Evolutionary conservation across 768 basidiomycete species (phyloP), one percentile per base, ranked within the genome.

Genomic region (Brasilioporus rufonigricans): DNA sequence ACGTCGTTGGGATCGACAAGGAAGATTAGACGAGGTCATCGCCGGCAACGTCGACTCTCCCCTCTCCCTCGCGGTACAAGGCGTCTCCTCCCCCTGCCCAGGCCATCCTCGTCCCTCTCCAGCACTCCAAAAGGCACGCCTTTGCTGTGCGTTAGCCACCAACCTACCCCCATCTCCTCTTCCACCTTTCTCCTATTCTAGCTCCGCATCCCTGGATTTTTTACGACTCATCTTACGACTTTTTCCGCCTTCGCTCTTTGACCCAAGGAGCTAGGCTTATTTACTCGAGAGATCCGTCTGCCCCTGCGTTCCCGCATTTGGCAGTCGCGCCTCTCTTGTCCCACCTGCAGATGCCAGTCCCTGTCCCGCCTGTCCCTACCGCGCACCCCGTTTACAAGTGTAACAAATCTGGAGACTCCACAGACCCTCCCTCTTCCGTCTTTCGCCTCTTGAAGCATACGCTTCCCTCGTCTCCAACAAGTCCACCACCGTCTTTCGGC

Each of bases 121-220:
- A 71, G 63, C 71, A 65, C 61, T 61, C 63, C 67, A 91, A 91
- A 91, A 91, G 88, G 88, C 88, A 80, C 89, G 89, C 89, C 89
- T 92, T 91, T 80, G 86, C 79, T 91, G 89, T 80, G 89, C 89
- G 89, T 92, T 78, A 77, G 88, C 88, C 89, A 81, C 68, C 52
- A 31, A 8, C 38, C 63, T 61, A 60, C 60, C 53, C 58, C 62
- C 60, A 65, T 65, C 60, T 67, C 61, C 61, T 67, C 59, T 61
- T 48, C 60, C 32, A 6, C 56, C 57, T 35, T 61, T 61, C 66
- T 62, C 68, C 68, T 71, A 68, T 66, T 65, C 64, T 66, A 62
- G 44, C 57, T 59, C 55, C 55, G 43, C 47, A 43, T 55, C 53
- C 62, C 53, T 63, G 58, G 29, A 47, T 59, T 58, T 61, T 57